phyloP scores from a whole-genome alignment of 306 rosid genomes.

The Ormosia semicastrata region DNA sequence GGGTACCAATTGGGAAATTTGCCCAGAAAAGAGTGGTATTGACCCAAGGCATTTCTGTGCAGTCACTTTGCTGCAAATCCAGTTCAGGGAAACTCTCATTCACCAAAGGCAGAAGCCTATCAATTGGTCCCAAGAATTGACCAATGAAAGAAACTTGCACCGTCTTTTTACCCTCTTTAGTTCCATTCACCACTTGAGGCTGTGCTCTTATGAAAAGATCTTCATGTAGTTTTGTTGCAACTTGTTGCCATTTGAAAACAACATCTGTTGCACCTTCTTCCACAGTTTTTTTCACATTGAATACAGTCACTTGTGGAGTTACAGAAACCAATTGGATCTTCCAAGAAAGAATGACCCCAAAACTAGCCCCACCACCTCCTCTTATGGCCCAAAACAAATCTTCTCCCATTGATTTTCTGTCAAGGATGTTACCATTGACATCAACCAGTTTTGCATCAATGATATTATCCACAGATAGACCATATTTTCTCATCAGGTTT shows the following conservation, averaged over 20 bases:
- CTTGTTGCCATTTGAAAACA: conserved; percentile 48
- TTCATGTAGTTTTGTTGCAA: conserved; percentile 33
- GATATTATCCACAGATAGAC: conserved; percentile 64
- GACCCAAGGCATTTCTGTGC: conserved; percentile 43
- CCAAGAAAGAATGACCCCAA: conserved; percentile 66
- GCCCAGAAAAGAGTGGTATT: conserved; percentile 32
- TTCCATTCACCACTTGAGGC: background rate
- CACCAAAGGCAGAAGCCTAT: conserved; percentile 30
- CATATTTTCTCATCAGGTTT: conserved; percentile 67
- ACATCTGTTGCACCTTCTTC: conserved; percentile 41
- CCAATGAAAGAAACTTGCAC: conserved; percentile 33
- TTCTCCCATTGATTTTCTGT: conserved; percentile 40
- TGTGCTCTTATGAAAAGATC: conserved; percentile 32
- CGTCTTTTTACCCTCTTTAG: background rate
- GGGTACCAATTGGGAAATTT: background rate
- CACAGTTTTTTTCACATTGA: conserved; percentile 28
- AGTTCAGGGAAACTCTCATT: conserved; percentile 42
- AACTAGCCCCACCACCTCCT: conserved; percentile 56
- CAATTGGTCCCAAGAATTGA: conserved; percentile 32
- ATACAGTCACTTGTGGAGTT: conserved; percentile 53
- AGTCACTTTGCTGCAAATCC: conserved; percentile 38
- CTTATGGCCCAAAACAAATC: conserved; percentile 44
- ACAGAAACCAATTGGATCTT: conserved; percentile 50
- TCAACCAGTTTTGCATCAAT: conserved; percentile 31
- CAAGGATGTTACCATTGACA: conserved; percentile 22